phyloP scores from a whole-genome alignment of 139 green algal species.

The Spirogloea muscicola region DNA sequence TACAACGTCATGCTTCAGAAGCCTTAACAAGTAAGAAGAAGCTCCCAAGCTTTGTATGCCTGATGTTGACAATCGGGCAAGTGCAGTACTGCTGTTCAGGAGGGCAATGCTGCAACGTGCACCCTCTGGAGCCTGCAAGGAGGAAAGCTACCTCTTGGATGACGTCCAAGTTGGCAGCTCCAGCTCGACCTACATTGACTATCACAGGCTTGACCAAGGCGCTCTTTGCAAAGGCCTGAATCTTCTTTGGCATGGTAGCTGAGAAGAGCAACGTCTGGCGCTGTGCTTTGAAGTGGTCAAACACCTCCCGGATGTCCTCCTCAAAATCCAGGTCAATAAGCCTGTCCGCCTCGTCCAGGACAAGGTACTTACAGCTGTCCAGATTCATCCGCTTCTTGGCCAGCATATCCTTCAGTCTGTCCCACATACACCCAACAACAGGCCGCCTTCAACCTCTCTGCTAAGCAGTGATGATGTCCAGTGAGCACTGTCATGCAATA shows the following conservation, averaged over 20 bases:
- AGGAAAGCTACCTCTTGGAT: slow-evolving; percentile 71
- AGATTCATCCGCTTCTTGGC: slow-evolving; percentile 84
- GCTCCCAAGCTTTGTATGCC: no score
- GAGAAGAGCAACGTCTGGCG: slow-evolving; percentile 97
- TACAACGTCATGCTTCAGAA: no score
- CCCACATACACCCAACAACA: no score
- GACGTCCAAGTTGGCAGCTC: slow-evolving; percentile 93
- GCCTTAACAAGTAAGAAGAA: no score
- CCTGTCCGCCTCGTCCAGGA: slow-evolving; percentile 95
- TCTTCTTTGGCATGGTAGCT: slow-evolving; percentile 97
- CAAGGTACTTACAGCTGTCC: slow-evolving; percentile 87
- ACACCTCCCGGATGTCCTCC: slow-evolving; percentile 80
- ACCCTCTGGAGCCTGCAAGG: no score
- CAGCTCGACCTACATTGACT: slow-evolving; percentile 85
- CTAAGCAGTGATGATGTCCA: no score
- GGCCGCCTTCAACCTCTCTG: no score
- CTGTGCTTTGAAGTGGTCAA: slow-evolving; percentile 75
- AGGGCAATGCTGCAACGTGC: no score
- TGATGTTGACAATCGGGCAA: no score
- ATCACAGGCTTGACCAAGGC: slow-evolving; percentile 89
- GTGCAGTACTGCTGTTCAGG: no score
- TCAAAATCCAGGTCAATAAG: slow-evolving; percentile 97
- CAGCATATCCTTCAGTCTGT: slow-evolving; percentile 95
- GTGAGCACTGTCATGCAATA: no score
- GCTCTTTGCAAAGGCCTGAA: slow-evolving; percentile 92